These are phyloP conservation scores for Penicillium riverlandense DNA, from an alignment of 495 filamentous ascomycete genomes.

Conservation along the genomic window DNA sequence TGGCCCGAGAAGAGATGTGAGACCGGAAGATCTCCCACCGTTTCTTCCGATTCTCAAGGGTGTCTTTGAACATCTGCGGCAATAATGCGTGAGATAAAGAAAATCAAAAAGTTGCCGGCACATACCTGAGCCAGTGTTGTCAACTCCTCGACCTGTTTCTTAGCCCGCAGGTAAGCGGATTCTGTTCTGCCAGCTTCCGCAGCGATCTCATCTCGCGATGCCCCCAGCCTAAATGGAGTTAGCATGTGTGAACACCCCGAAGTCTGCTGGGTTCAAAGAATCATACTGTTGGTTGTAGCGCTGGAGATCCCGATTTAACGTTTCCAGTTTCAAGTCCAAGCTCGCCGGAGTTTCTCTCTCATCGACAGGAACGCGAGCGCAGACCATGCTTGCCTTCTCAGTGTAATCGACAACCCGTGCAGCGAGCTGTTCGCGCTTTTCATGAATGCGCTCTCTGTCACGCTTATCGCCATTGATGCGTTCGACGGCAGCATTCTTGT, in stretches of 20 bases:
- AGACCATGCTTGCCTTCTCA: conserved; percentile 50
- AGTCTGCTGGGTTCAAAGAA: neutral
- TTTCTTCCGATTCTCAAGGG: conserved; percentile 60
- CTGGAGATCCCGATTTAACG: conserved; percentile 49
- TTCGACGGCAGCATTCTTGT: conserved; percentile 60
- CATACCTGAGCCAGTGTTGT: conserved; percentile 46
- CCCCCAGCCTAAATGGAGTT: conserved; percentile 49
- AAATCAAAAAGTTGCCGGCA: neutral
- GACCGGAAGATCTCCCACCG: conserved; percentile 77
- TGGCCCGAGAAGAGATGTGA: conserved; percentile 74
- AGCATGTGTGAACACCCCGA: conserved; percentile 1
- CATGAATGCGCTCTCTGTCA: conserved; percentile 37
- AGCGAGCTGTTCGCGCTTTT: conserved; percentile 37
- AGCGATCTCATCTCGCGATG: conserved; percentile 58
- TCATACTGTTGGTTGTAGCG: conserved; percentile 42
- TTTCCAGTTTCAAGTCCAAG: conserved; percentile 57
- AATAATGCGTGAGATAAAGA: neutral
- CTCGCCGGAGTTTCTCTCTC: conserved; percentile 56
- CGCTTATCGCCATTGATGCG: conserved; percentile 40
- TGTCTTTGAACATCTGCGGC: conserved; percentile 48
- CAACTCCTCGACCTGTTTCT: conserved; percentile 39
- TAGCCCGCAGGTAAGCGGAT: conserved; percentile 34
- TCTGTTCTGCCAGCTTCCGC: conserved; percentile 38
- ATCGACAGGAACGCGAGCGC: conserved; percentile 56
- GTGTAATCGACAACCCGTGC: conserved; percentile 46